Evolutionary conservation across 2,329 filamentous ascomycete genomes (phyloP), one percentile per base, ranked within the genome.

Genomic region (Aspergillus sp.): DNA sequence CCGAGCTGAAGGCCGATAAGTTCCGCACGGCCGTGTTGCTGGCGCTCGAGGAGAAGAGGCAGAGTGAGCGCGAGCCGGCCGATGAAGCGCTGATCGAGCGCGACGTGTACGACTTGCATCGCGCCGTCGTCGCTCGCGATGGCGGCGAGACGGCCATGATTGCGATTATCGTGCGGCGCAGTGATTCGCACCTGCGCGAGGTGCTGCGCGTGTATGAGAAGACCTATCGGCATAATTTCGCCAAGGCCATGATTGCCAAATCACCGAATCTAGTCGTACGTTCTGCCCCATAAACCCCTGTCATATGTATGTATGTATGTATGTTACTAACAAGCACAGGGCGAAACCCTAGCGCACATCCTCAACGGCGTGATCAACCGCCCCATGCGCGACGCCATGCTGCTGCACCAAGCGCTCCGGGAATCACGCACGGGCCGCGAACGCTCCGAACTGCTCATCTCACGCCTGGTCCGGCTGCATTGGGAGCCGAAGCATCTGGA

Each of bases 331-430:
- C 32, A 42, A 58, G 32, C 46, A 5, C 56, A 96, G 90, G 93
- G 93, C 53, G 93, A 98, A 72, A 82, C 94, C 19, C 81, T 97
- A 34, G 88, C 89, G 0, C 93, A 97, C 68, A 88, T 97, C 57
- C 83, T 98, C 61, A 96, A 97, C 70, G 93, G 93, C 59, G 83
- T 94, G 48, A 94, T 97, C 72, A 97, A 97, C 72, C 86, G 86
- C 49, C 90, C 93, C 4, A 88, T 94, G 52, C 87, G 93, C 46
- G 93, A 97, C 66, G 88, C 91, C 3, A 78, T 96, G 34, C 82
- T 97, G 2, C 75, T 98, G 1, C 83, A 94, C 67, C 93, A 97
- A 71, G 91, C 93, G 2, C 81, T 97, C 54, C 85, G 82, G 19
- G 79, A 85, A 41, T 83, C 84, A 3, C 79, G 77, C 1, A 81